Base-by-base conservation (phyloP, 768 basidiomycete genomes). In the Fomitopsis pulvina region DNA sequence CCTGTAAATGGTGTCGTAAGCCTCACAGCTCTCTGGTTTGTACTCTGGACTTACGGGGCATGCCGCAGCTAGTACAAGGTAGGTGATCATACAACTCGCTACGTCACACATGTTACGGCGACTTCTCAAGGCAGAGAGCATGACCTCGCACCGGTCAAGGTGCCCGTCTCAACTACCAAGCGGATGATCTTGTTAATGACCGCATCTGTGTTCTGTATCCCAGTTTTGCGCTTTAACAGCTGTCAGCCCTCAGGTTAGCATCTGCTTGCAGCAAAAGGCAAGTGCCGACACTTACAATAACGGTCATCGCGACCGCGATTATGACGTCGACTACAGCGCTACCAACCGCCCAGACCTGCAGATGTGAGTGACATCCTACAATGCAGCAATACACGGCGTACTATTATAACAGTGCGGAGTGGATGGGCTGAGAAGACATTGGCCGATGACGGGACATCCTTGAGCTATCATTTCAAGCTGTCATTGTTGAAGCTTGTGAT, bases 271-370 rank as follows among this genome's bases (percentile, higher is more conserved):
- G n/a, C n/a, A n/a, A n/a, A n/a, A n/a, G n/a, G n/a, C n/a, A n/a
- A n/a, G n/a, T n/a, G n/a, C n/a, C n/a, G n/a, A n/a, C n/a, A 41
- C 52, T 12, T 38, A 53, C 52, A 7, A 38, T 12, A 12, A 34
- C 21, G 3, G 53, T 51, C 53, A 54, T 54, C 12, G 27, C 9
- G 5, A 29, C 38, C 4, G 53, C 53, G 20, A 54, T 54, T 29
- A 54, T 24, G 20, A 47, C 18, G 27, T 54, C 53, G 9, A 51
- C 48, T 5, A 54, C 1, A 14, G 48, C 48, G 14, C 26, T 32
- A 9, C 43, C 29, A 4, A 18, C 44, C 12, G 51, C 38, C 48
- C 53, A 50, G 20, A 22, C 25, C 53, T 50, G 30, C 20, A 28
- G 25, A 45, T 10, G 18, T 10, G n/a, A 14, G 20, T 28, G 20